Evolutionary conservation across 768 basidiomycete species (phyloP).

Genomic region (Tylopilus felleus): DNA sequence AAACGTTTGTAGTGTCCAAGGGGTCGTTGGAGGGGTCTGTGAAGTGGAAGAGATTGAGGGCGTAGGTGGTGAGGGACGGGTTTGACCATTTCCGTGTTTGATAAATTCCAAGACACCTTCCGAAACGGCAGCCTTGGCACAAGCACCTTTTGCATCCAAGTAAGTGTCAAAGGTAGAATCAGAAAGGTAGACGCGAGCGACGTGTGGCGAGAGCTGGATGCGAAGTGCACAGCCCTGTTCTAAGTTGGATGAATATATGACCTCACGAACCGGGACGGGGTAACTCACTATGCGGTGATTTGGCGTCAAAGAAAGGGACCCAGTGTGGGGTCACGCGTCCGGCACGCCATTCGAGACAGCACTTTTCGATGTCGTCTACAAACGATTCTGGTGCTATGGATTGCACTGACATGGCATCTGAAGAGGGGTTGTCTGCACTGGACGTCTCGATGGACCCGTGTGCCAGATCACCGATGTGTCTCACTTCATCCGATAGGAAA

Average conservation of each 20-base stretch:
- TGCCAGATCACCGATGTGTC: slow-evolving; percentile 33
- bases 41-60: slow-evolving; percentile 4
- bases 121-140: slow-evolving; percentile 50
- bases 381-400: slow-evolving; percentile 3
- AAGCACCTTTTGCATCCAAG: slow-evolving; percentile 47
- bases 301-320: slow-evolving; percentile 48
- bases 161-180: slow-evolving; percentile 40
- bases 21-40: slow-evolving; percentile 10
- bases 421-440: not conserved
- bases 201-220: slow-evolving; percentile 49
- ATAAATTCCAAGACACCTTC: slow-evolving; percentile 61
- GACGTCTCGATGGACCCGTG: slow-evolving; percentile 17
- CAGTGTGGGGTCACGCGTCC: slow-evolving; percentile 51
- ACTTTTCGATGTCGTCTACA: slow-evolving; percentile 47
- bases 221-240: slow-evolving; percentile 56
- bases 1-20: slow-evolving; percentile 51
- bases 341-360: slow-evolving; percentile 53
- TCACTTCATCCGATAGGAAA: slow-evolving; percentile 51
- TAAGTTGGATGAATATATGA: slow-evolving; percentile 17
- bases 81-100: slow-evolving; percentile 51
- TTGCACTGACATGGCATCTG: not conserved
- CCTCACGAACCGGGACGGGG: not conserved
- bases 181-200: slow-evolving; percentile 51
- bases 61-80: slow-evolving; percentile 30
- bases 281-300: slow-evolving; percentile 41